phyloP scores from a whole-genome alignment of 176 grass and related monocot species.

The Thalia dealbata region DNA sequence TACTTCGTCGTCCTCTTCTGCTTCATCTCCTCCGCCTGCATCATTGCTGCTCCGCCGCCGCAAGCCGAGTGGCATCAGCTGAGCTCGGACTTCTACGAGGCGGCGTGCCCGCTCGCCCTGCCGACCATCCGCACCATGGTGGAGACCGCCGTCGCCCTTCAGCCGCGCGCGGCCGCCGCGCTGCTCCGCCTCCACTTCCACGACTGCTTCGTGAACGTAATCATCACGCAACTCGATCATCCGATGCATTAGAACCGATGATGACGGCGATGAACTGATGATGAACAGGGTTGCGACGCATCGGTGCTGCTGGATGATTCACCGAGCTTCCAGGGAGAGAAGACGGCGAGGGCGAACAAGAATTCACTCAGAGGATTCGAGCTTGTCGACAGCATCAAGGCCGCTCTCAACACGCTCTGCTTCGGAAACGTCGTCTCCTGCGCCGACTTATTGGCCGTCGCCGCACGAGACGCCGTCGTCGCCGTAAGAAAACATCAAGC shows the following conservation, averaged over 20 bases:
- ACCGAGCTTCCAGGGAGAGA: conserved; percentile 36
- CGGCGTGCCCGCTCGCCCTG: too few relatives aligned
- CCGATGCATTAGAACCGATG: conserved; percentile 62
- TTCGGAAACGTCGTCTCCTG: conserved; percentile 55
- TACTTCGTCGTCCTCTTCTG: too few relatives aligned
- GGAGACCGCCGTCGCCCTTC: too few relatives aligned
- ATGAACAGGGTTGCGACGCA: too few relatives aligned
- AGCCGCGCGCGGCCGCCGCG: conserved; percentile 67
- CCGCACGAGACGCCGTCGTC: conserved; percentile 48
- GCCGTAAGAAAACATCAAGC: conserved; percentile 23
- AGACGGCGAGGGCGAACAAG: conserved; percentile 54
- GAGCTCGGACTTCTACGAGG: too few relatives aligned
- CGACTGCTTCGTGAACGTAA: conserved; percentile 53
- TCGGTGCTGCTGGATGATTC: too few relatives aligned
- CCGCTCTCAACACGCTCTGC: conserved; percentile 42
- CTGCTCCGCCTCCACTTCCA: conserved; percentile 75
- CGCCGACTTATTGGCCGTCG: conserved; percentile 55
- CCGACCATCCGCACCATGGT: too few relatives aligned
- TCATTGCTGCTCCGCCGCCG: too few relatives aligned
- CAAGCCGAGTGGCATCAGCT: too few relatives aligned
- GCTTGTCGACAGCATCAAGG: conserved; percentile 59
- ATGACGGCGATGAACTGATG: too few relatives aligned
- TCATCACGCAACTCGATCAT: conserved; percentile 31
- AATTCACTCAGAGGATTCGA: conserved; percentile 60
- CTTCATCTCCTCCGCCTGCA: too few relatives aligned